These are phyloP conservation scores for Cylindrotheca fusiformis DNA, from an alignment of 108 stramenopile genomes.

Conservation along the genomic window DNA sequence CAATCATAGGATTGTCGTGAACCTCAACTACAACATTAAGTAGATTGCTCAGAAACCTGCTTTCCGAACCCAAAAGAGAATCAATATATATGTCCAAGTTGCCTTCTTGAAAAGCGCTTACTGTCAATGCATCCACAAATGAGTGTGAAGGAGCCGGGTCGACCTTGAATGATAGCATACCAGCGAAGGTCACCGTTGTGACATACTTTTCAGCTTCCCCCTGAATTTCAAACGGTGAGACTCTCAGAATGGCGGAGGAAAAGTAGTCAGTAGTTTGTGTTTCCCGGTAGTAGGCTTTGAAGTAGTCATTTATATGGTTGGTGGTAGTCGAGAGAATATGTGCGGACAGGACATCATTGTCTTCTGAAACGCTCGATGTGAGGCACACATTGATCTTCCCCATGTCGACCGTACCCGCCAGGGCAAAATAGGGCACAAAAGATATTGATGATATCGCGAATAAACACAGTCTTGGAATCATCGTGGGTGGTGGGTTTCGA, in stretches of 20 bases:
- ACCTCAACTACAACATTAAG: slow-evolving; percentile 32
- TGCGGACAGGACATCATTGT: slow-evolving; percentile 1
- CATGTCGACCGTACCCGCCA: background rate
- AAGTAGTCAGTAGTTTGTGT: slow-evolving; percentile 19
- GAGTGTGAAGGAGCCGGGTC: slow-evolving; percentile 15
- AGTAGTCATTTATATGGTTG: slow-evolving; percentile 26
- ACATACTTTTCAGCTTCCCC: slow-evolving; percentile 22
- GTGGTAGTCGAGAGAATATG: slow-evolving; percentile 7
- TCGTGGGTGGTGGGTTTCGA: slow-evolving; percentile 2
- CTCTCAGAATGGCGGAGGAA: background rate
- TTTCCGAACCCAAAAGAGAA: slow-evolving; percentile 12
- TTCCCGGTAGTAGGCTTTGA: slow-evolving; percentile 21
- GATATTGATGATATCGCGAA: no score
- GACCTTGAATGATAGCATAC: slow-evolving; percentile 12
- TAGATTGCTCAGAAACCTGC: slow-evolving; percentile 16
- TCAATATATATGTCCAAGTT: slow-evolving; percentile 22
- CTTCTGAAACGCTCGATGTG: background rate
- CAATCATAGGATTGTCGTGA: slow-evolving; percentile 5
- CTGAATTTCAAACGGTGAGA: slow-evolving; percentile 25
- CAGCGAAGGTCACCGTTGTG: slow-evolving; percentile 26
- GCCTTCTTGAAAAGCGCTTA: slow-evolving; percentile 32
- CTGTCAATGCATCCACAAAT: slow-evolving; percentile 12
- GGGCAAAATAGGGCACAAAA: background rate
- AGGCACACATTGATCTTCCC: slow-evolving; percentile 7
- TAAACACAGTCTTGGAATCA: no score